These are phyloP conservation scores for Apiotrichum gamsii DNA, from an alignment of 1,284 basidiomycete species.

Conservation along the genomic window DNA sequence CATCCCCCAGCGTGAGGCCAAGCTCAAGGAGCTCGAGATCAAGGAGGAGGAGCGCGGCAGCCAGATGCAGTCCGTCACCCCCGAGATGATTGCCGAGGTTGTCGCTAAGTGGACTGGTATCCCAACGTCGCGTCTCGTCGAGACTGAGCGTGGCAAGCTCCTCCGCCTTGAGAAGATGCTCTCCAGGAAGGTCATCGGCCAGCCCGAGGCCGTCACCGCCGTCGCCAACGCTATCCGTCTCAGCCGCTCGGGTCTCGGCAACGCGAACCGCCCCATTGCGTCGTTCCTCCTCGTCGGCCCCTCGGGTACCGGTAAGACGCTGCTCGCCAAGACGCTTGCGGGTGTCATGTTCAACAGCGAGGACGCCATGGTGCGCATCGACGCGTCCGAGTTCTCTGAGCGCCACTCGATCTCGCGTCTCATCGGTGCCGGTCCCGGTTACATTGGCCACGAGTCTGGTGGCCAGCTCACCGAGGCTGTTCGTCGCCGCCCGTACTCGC, in stretches of 20 bases:
- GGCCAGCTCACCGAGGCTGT: slow-evolving; percentile 53
- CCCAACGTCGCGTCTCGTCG: slow-evolving; percentile 43
- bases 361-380: slow-evolving; percentile 55
- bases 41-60: slow-evolving; percentile 50
- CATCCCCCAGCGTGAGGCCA: slow-evolving; percentile 79
- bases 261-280: slow-evolving; percentile 53
- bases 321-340: slow-evolving; percentile 52
- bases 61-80: slow-evolving; percentile 46
- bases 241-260: slow-evolving; percentile 54
- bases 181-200: slow-evolving; percentile 52
- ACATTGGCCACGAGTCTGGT: slow-evolving; percentile 55
- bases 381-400: slow-evolving; percentile 53
- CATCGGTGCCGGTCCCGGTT: slow-evolving; percentile 54
- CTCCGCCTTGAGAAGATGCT: slow-evolving; percentile 51
- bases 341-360: slow-evolving; percentile 54
- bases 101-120: slow-evolving; percentile 53
- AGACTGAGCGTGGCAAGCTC: slow-evolving; percentile 49
- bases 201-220: slow-evolving; percentile 54
- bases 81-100: slow-evolving; percentile 53
- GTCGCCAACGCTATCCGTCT: slow-evolving; percentile 56
- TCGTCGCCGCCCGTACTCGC: slow-evolving; percentile 49
- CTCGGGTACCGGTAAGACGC: slow-evolving; percentile 55
- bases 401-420: slow-evolving; percentile 54
- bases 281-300: slow-evolving; percentile 53
- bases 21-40: slow-evolving; percentile 55